Evolutionary conservation across 1,139 yeast species (phyloP).

Genomic region (Blastobotrys raffinosifermentans): DNA sequence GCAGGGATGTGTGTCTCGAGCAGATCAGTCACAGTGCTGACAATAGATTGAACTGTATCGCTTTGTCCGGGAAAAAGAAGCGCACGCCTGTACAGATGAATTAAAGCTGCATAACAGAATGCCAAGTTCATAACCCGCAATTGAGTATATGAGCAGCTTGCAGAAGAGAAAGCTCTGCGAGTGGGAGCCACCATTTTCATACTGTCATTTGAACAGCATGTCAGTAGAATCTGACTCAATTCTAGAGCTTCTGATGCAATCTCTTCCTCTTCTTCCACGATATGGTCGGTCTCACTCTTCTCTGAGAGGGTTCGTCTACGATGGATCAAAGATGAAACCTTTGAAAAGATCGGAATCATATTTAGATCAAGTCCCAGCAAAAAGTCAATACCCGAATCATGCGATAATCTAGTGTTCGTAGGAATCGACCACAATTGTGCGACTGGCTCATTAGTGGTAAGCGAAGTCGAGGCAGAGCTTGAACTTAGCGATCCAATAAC

Average conservation of each 20-base stretch:
- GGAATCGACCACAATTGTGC: slow-evolving; percentile 26
- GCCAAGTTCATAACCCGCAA: slow-evolving; percentile 45
- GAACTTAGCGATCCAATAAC: slow-evolving; percentile 53
- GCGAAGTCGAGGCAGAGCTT: slow-evolving; percentile 24
- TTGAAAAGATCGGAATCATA: slow-evolving; percentile 45
- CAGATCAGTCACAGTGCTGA: slow-evolving; percentile 36
- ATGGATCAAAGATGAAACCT: slow-evolving; percentile 41
- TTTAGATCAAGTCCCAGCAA: slow-evolving; percentile 50
- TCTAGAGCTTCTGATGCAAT: slow-evolving; percentile 23
- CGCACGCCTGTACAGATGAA: slow-evolving; percentile 49
- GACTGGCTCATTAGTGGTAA: slow-evolving; percentile 22
- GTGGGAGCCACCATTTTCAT: slow-evolving; percentile 6
- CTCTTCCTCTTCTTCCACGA: slow-evolving; percentile 16
- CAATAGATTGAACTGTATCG: slow-evolving; percentile 42
- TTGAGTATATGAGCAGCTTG: slow-evolving; percentile 16
- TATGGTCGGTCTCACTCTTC: neutral
- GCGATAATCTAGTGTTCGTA: slow-evolving; percentile 1
- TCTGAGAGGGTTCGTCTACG: slow-evolving; percentile 22
- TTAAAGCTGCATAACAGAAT: slow-evolving; percentile 46
- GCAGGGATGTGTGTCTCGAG: slow-evolving; percentile 39
- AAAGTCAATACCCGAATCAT: slow-evolving; percentile 40
- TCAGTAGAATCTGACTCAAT: slow-evolving; percentile 20
- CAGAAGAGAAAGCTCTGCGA: slow-evolving; percentile 1
- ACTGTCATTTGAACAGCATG: slow-evolving; percentile 17
- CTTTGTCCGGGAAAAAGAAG: slow-evolving; percentile 41